Evolutionary conservation across 371 early-diverging fungal species (phyloP).

Genomic region (Syncephalis fuscata): DNA sequence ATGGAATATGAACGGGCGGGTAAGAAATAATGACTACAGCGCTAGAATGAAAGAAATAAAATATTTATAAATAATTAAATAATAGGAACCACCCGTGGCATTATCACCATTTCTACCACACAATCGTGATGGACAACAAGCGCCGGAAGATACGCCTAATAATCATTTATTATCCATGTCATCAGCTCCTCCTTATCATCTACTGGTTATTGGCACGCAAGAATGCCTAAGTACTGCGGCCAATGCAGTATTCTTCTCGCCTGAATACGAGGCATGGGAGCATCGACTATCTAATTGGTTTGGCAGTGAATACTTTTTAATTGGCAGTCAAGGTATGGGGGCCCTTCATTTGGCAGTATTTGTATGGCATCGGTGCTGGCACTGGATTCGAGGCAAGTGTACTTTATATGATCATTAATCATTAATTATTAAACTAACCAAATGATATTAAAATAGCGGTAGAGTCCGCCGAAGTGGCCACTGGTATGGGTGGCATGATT

Average conservation of each 20-base stretch:
- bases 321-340: conserved; percentile 41
- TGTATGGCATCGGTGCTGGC: conserved; percentile 31
- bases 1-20: conserved; percentile 61
- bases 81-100: neutral
- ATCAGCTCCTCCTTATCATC: conserved; percentile 29
- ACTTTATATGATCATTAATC: neutral
- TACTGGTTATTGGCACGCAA: conserved; percentile 54
- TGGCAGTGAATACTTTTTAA: conserved; percentile 26
- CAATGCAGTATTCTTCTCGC: conserved; percentile 36
- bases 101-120: conserved; percentile 4
- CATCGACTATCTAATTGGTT: conserved; percentile 20
- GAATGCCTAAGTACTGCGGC: conserved; percentile 52
- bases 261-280: conserved; percentile 40
- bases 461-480: conserved; percentile 14
- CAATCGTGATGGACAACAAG: conserved; percentile 7
- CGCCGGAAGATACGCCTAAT: neutral
- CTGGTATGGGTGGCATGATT: conserved; percentile 39
- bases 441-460: neutral
- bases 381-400: conserved; percentile 22
- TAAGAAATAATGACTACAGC: conserved; percentile 7
- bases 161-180: conserved; percentile 7
- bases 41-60: neutral
- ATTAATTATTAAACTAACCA: too few species aligned
- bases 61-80: neutral
- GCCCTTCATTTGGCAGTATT: conserved; percentile 53